phyloP scores from a whole-genome alignment of 2,329 filamentous ascomycete genomes.

The Ploettnerulaceae sp. region DNA sequence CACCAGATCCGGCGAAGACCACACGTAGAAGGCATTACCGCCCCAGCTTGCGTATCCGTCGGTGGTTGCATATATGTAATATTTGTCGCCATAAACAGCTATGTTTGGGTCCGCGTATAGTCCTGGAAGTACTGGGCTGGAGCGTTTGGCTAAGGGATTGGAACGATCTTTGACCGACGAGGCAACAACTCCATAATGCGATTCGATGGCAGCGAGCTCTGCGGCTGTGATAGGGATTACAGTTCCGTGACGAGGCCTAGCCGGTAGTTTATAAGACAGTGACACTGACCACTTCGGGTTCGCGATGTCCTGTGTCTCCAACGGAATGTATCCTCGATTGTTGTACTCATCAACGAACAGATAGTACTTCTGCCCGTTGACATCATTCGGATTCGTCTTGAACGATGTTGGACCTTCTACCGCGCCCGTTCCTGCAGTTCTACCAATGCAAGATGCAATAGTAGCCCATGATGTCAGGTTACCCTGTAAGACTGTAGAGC shows the following conservation, averaged over 20 bases:
- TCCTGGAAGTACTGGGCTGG: not conserved
- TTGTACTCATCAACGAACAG: conserved; percentile 9
- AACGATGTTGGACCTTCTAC: conserved; percentile 11
- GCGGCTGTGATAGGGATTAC: conserved; percentile 5
- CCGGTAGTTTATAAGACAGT: conserved; percentile 1
- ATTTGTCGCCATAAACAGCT: conserved; percentile 2
- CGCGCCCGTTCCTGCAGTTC: conserved; percentile 3
- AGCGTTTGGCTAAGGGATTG: not conserved
- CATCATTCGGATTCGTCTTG: conserved; percentile 7
- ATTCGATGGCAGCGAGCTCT: conserved; percentile 5
- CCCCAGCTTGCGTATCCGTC: conserved; percentile 7
- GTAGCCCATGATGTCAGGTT: conserved; percentile 1
- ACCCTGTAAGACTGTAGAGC: conserved; percentile 1
- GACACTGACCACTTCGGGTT: conserved; percentile 8
- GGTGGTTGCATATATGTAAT: conserved; percentile 9
- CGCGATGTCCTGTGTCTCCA: conserved; percentile 5
- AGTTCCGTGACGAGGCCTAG: conserved; percentile 8
- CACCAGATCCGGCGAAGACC: conserved; percentile 6
- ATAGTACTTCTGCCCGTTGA: conserved; percentile 10
- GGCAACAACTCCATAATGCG: conserved; percentile 6
- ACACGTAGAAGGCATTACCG: conserved; percentile 6
- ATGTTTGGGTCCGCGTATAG: conserved; percentile 7
- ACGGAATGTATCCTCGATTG: conserved; percentile 8
- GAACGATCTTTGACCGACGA: too few relatives aligned
- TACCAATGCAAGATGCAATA: conserved; percentile 7